Evolutionary conservation across 768 basidiomycete genomes (phyloP).

Genomic region (Baorangia bicolor): DNA sequence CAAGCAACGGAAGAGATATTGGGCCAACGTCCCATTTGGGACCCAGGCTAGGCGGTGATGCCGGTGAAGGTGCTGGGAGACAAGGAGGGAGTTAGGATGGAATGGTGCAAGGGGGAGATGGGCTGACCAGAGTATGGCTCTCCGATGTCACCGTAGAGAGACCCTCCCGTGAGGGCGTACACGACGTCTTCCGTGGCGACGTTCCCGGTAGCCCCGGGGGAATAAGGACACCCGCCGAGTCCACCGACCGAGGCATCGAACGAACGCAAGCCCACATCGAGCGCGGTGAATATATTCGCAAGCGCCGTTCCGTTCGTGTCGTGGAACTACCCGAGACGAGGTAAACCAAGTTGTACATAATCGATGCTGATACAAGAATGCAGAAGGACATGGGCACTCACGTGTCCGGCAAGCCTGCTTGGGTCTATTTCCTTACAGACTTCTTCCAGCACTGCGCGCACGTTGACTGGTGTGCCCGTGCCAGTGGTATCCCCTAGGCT

Average conservation of each 20-base stretch:
- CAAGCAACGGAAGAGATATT: conserved; percentile 63
- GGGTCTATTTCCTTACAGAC: conserved; percentile 63
- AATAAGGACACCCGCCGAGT: conserved; percentile 94
- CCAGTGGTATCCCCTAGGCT: conserved; percentile 93
- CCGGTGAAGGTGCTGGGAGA: not conserved
- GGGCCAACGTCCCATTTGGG: conserved; percentile 37
- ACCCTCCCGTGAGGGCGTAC: conserved; percentile 70
- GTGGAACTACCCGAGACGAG: conserved; percentile 58
- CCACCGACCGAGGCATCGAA: conserved; percentile 86
- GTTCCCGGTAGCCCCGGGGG: conserved; percentile 94
- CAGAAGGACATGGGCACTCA: conserved; percentile 37
- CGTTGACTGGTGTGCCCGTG: conserved; percentile 69
- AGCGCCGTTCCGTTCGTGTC: conserved; percentile 87
- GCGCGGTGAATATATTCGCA: conserved; percentile 70
- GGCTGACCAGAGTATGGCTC: conserved; percentile 22
- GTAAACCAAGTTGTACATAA: not conserved
- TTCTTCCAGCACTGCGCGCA: conserved; percentile 67
- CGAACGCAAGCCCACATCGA: conserved; percentile 73
- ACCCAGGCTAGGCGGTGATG: not conserved
- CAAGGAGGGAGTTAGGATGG: not conserved
- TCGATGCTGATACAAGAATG: not conserved
- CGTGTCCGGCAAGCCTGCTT: conserved; percentile 63
- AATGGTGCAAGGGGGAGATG: not conserved
- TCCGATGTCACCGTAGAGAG: conserved; percentile 52
- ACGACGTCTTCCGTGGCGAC: conserved; percentile 92